phyloP scores from a whole-genome alignment of 352 stramenopile genomes.

The Pythium biforme region DNA sequence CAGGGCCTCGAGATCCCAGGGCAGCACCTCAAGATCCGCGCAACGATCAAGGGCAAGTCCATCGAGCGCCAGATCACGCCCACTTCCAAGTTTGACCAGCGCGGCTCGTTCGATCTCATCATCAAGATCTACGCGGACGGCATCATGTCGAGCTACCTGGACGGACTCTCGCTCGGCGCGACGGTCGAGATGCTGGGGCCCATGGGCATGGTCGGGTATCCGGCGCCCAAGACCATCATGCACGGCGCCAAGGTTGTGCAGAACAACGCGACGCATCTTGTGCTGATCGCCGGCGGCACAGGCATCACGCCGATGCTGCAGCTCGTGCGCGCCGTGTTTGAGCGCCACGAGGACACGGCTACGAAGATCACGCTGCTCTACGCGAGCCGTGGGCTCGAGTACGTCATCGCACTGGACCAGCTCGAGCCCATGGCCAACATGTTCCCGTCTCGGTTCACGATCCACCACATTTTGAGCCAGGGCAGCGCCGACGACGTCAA shows the following conservation, averaged over 20 bases:
- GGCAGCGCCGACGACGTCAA: slow-evolving; percentile 39
- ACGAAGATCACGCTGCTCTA: slow-evolving; percentile 76
- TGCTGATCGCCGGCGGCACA: slow-evolving; percentile 73
- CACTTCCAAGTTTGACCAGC: slow-evolving; percentile 68
- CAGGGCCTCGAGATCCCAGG: slow-evolving; percentile 68
- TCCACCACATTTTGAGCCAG: slow-evolving; percentile 66
- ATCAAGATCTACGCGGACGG: slow-evolving; percentile 81
- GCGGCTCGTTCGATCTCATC: slow-evolving; percentile 66
- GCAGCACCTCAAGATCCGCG: slow-evolving; percentile 79
- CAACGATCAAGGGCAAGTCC: slow-evolving; percentile 65
- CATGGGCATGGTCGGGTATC: slow-evolving; percentile 64
- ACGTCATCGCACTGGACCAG: slow-evolving; percentile 71
- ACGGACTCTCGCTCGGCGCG: slow-evolving; percentile 47
- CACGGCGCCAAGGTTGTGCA: slow-evolving; percentile 45
- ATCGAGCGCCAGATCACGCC: slow-evolving; percentile 81
- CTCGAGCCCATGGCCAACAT: slow-evolving; percentile 80
- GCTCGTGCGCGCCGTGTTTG: slow-evolving; percentile 65
- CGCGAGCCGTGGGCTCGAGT: slow-evolving; percentile 62
- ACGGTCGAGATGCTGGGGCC: slow-evolving; percentile 75
- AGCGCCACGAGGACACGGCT: slow-evolving; percentile 42
- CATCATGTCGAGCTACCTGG: slow-evolving; percentile 70
- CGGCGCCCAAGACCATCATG: slow-evolving; percentile 45
- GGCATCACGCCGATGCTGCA: slow-evolving; percentile 86
- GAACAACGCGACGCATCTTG: slow-evolving; percentile 46
- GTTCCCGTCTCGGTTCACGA: slow-evolving; percentile 58